Evolutionary conservation across 2,329 filamentous ascomycete species (phyloP).

Genomic region (Erysiphe pulchra): DNA sequence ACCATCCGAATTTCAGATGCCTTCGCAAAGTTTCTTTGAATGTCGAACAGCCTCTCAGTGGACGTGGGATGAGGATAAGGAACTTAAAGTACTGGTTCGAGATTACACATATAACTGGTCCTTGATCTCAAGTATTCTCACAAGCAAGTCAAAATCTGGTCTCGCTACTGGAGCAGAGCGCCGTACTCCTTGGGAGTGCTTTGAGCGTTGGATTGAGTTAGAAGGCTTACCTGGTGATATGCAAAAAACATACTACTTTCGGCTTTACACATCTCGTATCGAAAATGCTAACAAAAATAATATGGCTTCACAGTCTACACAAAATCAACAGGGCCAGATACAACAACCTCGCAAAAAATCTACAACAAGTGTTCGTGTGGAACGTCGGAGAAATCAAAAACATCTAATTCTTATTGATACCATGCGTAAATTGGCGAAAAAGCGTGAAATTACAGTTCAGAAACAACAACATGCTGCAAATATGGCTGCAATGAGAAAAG

Average conservation of each 20-base stretch:
- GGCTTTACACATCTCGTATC: constrained; percentile 35
- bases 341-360: constrained; percentile 35
- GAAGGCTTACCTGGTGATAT: constrained; percentile 83
- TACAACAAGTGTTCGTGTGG: constrained; percentile 61
- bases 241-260: constrained; percentile 89
- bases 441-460: constrained; percentile 59
- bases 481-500: constrained; percentile 59
- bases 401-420: constrained; percentile 76
- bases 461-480: constrained; percentile 67
- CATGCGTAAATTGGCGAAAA: constrained; percentile 88
- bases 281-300: constrained; percentile 30
- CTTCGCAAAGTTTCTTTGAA: constrained; percentile 73
- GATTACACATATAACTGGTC: constrained; percentile 98
- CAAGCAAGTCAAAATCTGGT: constrained; percentile 44
- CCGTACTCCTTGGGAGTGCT: constrained; percentile 93
- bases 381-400: constrained; percentile 63
- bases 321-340: constrained; percentile 18
- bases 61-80: constrained; percentile 75
- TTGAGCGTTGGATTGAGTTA: constrained; percentile 82
- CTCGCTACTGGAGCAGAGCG: constrained; percentile 73
- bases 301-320: constrained; percentile 13
- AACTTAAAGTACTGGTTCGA: constrained; percentile 58
- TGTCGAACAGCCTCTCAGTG: constrained; percentile 69
- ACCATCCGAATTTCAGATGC: constrained; percentile 79
- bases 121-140: constrained; percentile 60